Evolutionary conservation across 768 basidiomycete species (phyloP).

Genomic region (Termitomyces eurrhizus): DNA sequence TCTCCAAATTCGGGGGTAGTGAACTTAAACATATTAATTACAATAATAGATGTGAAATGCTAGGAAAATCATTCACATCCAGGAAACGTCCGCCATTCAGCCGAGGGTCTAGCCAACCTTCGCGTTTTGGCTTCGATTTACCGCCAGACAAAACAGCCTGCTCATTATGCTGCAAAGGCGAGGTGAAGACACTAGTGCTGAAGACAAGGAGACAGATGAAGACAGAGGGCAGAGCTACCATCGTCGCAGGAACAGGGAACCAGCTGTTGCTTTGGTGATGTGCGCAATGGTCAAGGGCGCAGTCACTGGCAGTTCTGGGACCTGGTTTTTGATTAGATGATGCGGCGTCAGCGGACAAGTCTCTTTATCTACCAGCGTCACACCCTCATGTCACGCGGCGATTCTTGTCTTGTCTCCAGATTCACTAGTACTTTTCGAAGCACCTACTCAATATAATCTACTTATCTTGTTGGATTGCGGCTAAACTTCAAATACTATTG

Average conservation of each 20-base stretch:
- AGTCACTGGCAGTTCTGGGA: constrained; percentile 10
- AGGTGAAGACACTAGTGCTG: neutral
- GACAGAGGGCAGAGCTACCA: neutral
- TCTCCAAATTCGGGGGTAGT: constrained; percentile 66
- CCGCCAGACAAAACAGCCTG: constrained; percentile 8
- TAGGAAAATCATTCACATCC: constrained; percentile 50
- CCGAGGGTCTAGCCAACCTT: constrained; percentile 67
- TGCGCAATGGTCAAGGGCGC: neutral
- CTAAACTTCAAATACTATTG: no score
- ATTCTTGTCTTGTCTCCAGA: no score
- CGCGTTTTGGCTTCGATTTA: neutral
- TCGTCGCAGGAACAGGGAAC: neutral
- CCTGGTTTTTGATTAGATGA: neutral
- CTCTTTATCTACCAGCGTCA: neutral
- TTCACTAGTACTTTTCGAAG: neutral
- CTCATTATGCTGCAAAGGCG: constrained; percentile 11
- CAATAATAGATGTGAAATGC: neutral
- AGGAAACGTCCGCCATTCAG: constrained; percentile 68
- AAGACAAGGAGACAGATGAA: neutral
- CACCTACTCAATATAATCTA: neutral
- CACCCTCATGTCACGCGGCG: neutral
- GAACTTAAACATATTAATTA: constrained; percentile 38
- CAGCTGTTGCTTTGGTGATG: neutral
- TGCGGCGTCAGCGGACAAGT: neutral
- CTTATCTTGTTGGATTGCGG: no score